These are phyloP conservation scores for Sclerotinia spermophila DNA, from an alignment of 2,329 filamentous ascomycete species.

Conservation along the genomic window DNA sequence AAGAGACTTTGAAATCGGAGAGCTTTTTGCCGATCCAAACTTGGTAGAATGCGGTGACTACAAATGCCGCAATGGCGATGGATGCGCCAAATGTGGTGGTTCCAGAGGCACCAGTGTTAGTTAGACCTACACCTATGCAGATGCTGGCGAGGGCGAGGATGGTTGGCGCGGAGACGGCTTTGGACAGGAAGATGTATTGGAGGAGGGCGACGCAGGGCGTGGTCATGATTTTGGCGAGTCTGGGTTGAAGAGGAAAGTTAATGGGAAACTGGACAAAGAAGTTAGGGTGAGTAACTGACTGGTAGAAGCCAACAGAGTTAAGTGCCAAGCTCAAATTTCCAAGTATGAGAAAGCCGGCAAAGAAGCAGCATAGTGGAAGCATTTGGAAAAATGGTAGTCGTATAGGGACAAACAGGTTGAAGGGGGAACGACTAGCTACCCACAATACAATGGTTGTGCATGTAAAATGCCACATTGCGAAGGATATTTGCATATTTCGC, in stretches of 20 bases:
- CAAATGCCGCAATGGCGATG: constrained; percentile 43
- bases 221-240: constrained; percentile 47
- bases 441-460: constrained; percentile 44
- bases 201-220: constrained; percentile 45
- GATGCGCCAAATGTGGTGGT: constrained; percentile 42
- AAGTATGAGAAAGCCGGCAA: constrained; percentile 45
- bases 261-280: background rate
- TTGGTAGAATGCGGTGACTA: constrained; percentile 45
- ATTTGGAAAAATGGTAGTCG: constrained; percentile 43
- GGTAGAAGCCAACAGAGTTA: constrained; percentile 47
- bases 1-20: constrained; percentile 43
- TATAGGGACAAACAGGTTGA: constrained; percentile 44
- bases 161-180: constrained; percentile 42
- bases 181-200: constrained; percentile 44
- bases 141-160: constrained; percentile 42
- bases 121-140: constrained; percentile 44
- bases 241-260: constrained; percentile 10
- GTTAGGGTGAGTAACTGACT: constrained; percentile 29
- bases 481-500: constrained; percentile 44
- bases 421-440: constrained; percentile 41
- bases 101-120: constrained; percentile 42
- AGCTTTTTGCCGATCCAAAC: constrained; percentile 50
- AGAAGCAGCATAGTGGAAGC: constrained; percentile 45
- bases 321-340: constrained; percentile 45
- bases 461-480: constrained; percentile 47